Percentiles rank a stretch among this genome's conserved stretches.
phyloP scores from a whole-genome alignment of 1,139 yeast species.

The Lodderomyces oxycetoniae region DNA sequence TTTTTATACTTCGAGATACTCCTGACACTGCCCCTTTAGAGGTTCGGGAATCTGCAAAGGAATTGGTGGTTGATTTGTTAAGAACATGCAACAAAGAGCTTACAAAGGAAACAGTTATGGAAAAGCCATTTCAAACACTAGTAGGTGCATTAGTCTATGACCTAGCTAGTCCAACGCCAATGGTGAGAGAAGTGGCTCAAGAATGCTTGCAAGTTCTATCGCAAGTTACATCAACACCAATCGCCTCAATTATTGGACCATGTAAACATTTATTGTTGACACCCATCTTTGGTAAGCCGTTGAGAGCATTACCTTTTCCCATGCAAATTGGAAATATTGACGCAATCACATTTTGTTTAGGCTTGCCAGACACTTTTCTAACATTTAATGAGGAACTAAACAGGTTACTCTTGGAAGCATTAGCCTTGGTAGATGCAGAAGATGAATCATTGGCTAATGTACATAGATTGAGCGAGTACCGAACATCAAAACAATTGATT shows the following conservation, averaged over 20 bases:
- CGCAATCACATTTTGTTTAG: conserved; percentile 86
- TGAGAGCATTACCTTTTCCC: conserved; percentile 94
- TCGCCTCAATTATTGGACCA: conserved; percentile 73
- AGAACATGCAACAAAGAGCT: conserved; percentile 60
- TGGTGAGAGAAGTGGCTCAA: conserved; percentile 81
- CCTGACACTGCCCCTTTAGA: conserved; percentile 83
- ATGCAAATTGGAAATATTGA: conserved; percentile 99
- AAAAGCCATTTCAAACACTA: conserved; percentile 77
- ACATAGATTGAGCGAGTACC: conserved; percentile 77
- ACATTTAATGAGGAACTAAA: conserved; percentile 86
- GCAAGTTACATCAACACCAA: conserved; percentile 61
- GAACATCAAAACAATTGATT: conserved; percentile 82
- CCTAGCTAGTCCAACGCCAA: conserved; percentile 79
- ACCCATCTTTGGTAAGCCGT: conserved; percentile 94
- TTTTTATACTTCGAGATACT: conserved; percentile 87
- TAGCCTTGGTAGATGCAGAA: conserved; percentile 95
- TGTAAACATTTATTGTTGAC: conserved; percentile 78
- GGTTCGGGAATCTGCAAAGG: conserved; percentile 68
- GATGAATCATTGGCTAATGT: conserved; percentile 91
- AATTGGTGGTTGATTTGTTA: conserved; percentile 58
- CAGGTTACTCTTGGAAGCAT: conserved; percentile 79
- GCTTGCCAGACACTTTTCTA: conserved; percentile 74
- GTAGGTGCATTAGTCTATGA: conserved; percentile 88
- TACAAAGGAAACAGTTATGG: conserved; percentile 54
- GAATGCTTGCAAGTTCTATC: conserved; percentile 64